These are phyloP conservation scores for Globisporangium middletonii DNA, from an alignment of 352 stramenopile species.

Conservation along the genomic window DNA sequence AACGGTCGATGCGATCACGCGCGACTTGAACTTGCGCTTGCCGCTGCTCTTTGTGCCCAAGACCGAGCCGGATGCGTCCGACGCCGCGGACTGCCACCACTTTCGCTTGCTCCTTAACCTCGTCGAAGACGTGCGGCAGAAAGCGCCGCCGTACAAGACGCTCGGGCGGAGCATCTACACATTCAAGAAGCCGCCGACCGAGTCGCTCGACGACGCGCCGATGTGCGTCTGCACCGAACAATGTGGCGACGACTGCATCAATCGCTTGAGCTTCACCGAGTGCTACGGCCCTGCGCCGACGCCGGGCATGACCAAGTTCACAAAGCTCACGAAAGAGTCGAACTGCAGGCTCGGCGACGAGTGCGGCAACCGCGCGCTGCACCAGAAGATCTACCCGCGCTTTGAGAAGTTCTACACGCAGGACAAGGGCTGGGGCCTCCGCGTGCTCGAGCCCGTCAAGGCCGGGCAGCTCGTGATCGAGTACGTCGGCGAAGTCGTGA, in stretches of 20 bases:
- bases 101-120: conserved; percentile 66
- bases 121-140: conserved; percentile 69
- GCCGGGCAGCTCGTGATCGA: conserved; percentile 89
- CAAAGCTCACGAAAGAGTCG: conserved; percentile 67
- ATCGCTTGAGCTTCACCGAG: conserved; percentile 89
- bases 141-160: conserved; percentile 72
- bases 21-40: conserved; percentile 72
- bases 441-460: conserved; percentile 73
- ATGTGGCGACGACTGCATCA: conserved; percentile 93
- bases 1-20: conserved; percentile 59
- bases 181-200: conserved; percentile 68
- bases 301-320: conserved; percentile 46
- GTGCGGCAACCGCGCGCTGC: conserved; percentile 89
- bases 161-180: conserved; percentile 79
- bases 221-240: conserved; percentile 68
- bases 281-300: conserved; percentile 79
- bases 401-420: conserved; percentile 74
- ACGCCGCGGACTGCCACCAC: conserved; percentile 60
- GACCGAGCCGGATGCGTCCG: conserved; percentile 37
- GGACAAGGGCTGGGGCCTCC: conserved; percentile 91
- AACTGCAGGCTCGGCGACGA: conserved; percentile 90
- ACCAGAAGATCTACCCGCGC: conserved; percentile 69
- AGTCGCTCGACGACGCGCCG: conserved; percentile 65
- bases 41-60: conserved; percentile 80
- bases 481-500: conserved; percentile 95